Evolutionary conservation across 139 green algal genomes (phyloP).

Genomic region (Axilococcus clingmanii): DNA sequence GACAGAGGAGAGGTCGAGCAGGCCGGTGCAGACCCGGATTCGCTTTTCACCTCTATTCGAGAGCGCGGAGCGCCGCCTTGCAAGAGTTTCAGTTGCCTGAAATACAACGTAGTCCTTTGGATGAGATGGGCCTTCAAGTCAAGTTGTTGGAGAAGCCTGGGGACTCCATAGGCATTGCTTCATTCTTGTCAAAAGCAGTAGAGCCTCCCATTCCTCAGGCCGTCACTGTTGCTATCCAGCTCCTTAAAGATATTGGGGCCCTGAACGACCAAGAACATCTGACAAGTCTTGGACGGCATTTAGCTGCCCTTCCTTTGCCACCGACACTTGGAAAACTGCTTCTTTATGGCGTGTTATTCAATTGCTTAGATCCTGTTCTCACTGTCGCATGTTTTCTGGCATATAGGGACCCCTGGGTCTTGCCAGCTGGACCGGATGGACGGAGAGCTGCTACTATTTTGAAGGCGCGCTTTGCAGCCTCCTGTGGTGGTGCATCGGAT

Average conservation of each 20-base stretch:
- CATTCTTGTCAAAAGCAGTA: constrained; percentile 48
- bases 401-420: constrained; percentile 57
- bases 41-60: constrained; percentile 76
- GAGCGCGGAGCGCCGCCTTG: constrained; percentile 28
- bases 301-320: constrained; percentile 70
- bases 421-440: constrained; percentile 33
- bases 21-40: constrained; percentile 62
- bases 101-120: constrained; percentile 43
- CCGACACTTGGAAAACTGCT: constrained; percentile 76
- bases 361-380: constrained; percentile 66
- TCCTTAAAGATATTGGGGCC: constrained; percentile 51
- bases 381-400: constrained; percentile 64
- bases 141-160: constrained; percentile 39
- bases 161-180: constrained; percentile 11
- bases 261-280: constrained; percentile 35
- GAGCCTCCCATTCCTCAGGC: constrained; percentile 43
- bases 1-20: constrained; percentile 64
- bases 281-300: constrained; percentile 68
- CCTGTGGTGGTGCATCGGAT: constrained; percentile 40
- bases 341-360: constrained; percentile 61
- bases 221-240: constrained; percentile 28
- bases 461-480: constrained; percentile 19
- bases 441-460: constrained; percentile 11
- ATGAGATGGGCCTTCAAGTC: constrained; percentile 59
- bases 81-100: constrained; percentile 47